phyloP scores from a whole-genome alignment of 805 yeast genomes.

The Metschnikowia hibisci region DNA sequence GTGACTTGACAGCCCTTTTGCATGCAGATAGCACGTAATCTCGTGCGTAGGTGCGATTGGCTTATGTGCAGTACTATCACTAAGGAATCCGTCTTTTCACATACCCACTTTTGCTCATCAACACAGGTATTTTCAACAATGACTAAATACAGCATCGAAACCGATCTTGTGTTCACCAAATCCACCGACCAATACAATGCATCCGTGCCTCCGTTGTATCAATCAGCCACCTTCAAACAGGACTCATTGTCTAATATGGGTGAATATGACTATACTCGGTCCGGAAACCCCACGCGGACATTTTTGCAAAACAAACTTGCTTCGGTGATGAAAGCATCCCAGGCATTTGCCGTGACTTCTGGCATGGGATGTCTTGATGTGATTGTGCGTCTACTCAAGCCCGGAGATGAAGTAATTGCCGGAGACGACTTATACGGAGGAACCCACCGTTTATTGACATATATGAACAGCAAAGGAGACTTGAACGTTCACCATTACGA shows the following conservation, averaged over 20 bases:
- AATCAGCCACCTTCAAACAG: conserved; percentile 92
- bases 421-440: conserved; percentile 97
- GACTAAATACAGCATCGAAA: conserved; percentile 51
- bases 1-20: background rate
- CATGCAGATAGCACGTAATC: conserved; percentile 10
- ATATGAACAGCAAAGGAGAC: conserved; percentile 58
- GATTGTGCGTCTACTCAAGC: conserved; percentile 64
- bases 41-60: conserved; percentile 15
- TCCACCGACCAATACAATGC: conserved; percentile 70
- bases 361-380: conserved; percentile 95
- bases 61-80: conserved; percentile 5
- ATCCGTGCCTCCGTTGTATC: conserved; percentile 84
- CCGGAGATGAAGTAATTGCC: conserved; percentile 89
- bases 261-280: conserved; percentile 71
- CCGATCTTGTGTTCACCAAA: conserved; percentile 62
- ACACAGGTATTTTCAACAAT: background rate
- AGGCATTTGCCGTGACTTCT: conserved; percentile 76
- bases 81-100: conserved; percentile 1
- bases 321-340: conserved; percentile 71
- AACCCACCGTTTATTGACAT: conserved; percentile 78
- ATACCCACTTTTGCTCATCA: background rate
- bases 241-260: conserved; percentile 69
- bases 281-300: conserved; percentile 92
- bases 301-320: conserved; percentile 74
- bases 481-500: conserved; percentile 72